These are phyloP conservation scores for Telopea speciosissima DNA, from an alignment of 177 flowering plant species.

Conservation along the genomic window DNA sequence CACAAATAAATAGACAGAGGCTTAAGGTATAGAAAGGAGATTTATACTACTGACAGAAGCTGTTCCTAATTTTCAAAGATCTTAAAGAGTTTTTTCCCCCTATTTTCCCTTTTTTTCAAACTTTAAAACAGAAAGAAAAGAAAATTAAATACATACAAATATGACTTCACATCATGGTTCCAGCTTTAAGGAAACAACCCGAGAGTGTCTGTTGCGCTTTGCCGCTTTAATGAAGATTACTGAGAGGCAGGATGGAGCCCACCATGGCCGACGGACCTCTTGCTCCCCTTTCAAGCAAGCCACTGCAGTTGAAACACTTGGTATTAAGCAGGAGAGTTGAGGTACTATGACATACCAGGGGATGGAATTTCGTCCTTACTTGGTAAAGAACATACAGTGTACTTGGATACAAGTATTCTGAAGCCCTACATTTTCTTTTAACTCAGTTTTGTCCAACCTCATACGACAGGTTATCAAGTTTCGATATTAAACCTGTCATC, in stretches of 20 bases:
- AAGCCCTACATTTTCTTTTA: too few relatives aligned
- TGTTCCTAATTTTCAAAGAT: slow-evolving; percentile 8
- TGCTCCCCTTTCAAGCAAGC: slow-evolving; percentile 98
- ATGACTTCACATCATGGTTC: slow-evolving; percentile 57
- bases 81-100: slow-evolving; percentile 12
- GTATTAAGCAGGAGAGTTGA: not conserved
- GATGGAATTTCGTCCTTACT: too few relatives aligned
- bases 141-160: slow-evolving; percentile 22
- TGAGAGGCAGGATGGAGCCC: slow-evolving; percentile 94
- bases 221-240: slow-evolving; percentile 65
- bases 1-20: slow-evolving; percentile 8
- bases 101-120: not conserved
- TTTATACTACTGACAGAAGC: slow-evolving; percentile 14
- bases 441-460: too few relatives aligned
- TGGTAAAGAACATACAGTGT: too few relatives aligned
- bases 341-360: not conserved
- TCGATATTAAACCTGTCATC: too few relatives aligned
- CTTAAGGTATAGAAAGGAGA: slow-evolving; percentile 13
- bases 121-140: slow-evolving; percentile 9
- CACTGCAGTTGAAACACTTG: slow-evolving; percentile 36
- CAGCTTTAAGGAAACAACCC: slow-evolving; percentile 92
- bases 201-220: slow-evolving; percentile 85
- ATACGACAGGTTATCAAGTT: too few relatives aligned
- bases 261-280: slow-evolving; percentile 93
- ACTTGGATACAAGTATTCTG: too few relatives aligned